Evolutionary conservation across 495 filamentous ascomycete genomes (phyloP), one percentile per base, ranked within the genome.

Genomic region (Lentithecium fluviatile): DNA sequence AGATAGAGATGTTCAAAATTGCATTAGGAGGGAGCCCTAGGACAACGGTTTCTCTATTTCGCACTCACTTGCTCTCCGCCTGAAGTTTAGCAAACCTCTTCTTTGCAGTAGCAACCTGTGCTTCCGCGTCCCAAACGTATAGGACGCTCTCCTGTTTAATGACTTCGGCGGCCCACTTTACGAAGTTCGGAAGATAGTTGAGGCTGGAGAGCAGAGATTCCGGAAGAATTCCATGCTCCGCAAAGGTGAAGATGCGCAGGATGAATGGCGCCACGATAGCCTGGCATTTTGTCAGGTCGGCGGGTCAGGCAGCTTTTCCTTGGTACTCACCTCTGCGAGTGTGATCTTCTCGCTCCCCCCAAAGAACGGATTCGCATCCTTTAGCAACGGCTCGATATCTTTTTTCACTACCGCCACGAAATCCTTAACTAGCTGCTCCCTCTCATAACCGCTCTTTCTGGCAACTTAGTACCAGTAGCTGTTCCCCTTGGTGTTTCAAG

Each of bases 341-440:
- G 89, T 93, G 34, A 93, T 65, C 68, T 81, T 85, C 50, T 85
- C 77, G 54, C 83, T 86, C 0, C 90, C 91, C n/a, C 85, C 86
- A 74, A 94, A 96, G 76, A 87, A 95, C 0, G 90, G 91, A 0
- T 69, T 79, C 6, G 85, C 86, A 52, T 83, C 82, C 7, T 73
- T 71, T 23, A 96, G 73, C 25, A 88, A 70, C 1, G 88, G 88
- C 74, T 89, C 88, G 52, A 96, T 74, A 65, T 95, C 88, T 73
- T 87, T 91, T 49, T 82, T 78, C 17, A 88, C 70, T 3, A 75
- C 76, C 10, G 76, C 79, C 4, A 87, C 60, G 32, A 78, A 74
- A 26, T 79, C 74, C 24, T 78, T 76, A 10, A 61, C 62, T 10
- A 78, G 59, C 1, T 61, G 58, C 17, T 69, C 71, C 55, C 81